These are phyloP conservation scores for Pleurotus citrinopileatus DNA, from an alignment of 768 basidiomycete species.

Conservation along the genomic window DNA sequence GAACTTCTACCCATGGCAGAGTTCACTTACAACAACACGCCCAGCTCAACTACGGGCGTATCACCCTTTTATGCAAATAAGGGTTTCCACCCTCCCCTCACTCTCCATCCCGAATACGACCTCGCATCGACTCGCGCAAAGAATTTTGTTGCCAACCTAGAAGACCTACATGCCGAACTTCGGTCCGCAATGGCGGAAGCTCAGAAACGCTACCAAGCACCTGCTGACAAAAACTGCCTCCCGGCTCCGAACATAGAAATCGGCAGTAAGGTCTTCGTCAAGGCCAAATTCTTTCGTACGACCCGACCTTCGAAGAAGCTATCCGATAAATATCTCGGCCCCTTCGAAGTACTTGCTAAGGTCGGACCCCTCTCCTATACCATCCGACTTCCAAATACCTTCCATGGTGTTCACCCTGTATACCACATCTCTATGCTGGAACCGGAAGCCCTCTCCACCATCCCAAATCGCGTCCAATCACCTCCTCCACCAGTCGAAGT, in stretches of 20 bases:
- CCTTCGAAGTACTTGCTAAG: constrained; percentile 13
- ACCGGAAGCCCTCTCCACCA: no score
- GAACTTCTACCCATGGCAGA: constrained; percentile 37
- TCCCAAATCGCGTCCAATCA: no score
- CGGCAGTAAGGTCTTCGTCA: constrained; percentile 33
- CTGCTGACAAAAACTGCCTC: constrained; percentile 21
- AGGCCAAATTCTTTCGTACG: constrained; percentile 34
- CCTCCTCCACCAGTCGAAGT: no score
- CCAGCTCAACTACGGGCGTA: constrained; percentile 27
- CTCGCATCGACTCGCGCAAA: constrained; percentile 23
- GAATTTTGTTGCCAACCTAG: no score
- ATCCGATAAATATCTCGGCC: constrained; percentile 27
- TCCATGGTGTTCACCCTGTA: no score
- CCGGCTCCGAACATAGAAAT: constrained; percentile 24
- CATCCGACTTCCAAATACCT: no score
- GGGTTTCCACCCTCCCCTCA: constrained; percentile 26
- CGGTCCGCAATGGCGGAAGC: constrained; percentile 26
- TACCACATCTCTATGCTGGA: no score
- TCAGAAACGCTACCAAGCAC: constrained; percentile 23
- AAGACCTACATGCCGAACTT: constrained; percentile 34
- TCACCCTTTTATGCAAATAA: constrained; percentile 36
- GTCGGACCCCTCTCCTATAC: constrained; percentile 17
- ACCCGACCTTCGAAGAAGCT: constrained; percentile 38
- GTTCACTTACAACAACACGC: constrained; percentile 37
- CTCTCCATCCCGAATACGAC: constrained; percentile 29